Conservation (phyloP, 768 basidiomycete genomes). For the Lactifluus hygrophoroides region DNA sequence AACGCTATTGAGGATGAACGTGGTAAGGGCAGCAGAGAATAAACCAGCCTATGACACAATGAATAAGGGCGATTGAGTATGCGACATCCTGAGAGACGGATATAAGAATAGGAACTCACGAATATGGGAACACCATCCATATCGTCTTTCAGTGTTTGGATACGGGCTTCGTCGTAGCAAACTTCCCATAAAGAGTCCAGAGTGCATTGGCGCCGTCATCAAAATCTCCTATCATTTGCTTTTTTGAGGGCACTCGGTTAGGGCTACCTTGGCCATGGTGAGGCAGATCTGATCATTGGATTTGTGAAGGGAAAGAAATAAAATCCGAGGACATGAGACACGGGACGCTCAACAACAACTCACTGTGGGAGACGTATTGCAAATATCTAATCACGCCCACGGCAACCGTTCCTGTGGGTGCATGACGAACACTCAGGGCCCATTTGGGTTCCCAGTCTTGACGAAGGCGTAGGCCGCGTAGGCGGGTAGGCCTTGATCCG, state of each 20-base stretch:
- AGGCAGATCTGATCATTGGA: too few relatives aligned
- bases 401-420: too few relatives aligned
- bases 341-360: too few relatives aligned
- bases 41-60: not conserved
- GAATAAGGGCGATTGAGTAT: not conserved
- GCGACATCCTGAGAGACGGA: not conserved
- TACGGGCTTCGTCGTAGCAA: conserved; percentile 28
- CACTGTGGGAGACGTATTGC: too few relatives aligned
- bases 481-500: too few relatives aligned
- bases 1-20: not conserved
- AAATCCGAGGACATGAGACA: too few relatives aligned
- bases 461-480: too few relatives aligned
- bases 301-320: too few relatives aligned
- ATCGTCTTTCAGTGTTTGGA: conserved; percentile 32
- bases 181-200: conserved; percentile 30
- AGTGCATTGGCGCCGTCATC: conserved; percentile 33
- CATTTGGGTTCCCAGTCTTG: too few relatives aligned
- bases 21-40: not conserved
- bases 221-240: conserved; percentile 16
- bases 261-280: too few relatives aligned
- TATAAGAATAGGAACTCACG: conserved; percentile 21
- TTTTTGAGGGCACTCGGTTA: not conserved
- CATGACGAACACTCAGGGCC: too few relatives aligned
- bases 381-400: too few relatives aligned
- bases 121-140: conserved; percentile 37